Conservation (phyloP, 2,329 filamentous ascomycete species). For the Paecilomyces sp. region DNA sequence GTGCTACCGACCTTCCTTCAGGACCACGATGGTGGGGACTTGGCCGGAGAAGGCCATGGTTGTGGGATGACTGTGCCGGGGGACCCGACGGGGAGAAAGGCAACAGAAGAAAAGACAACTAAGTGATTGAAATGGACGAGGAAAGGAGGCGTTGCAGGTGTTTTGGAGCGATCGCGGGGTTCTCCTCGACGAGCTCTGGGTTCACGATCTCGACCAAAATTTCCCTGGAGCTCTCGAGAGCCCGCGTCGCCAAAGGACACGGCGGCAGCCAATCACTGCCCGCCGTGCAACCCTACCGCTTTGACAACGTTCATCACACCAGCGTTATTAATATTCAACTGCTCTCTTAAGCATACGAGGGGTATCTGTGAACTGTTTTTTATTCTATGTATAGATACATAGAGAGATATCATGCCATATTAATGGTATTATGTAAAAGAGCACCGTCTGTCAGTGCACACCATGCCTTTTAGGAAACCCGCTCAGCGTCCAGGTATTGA, state of each 20-base stretch:
- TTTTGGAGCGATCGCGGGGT: constrained; percentile 13
- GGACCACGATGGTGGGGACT: constrained; percentile 94
- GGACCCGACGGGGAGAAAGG: constrained; percentile 6
- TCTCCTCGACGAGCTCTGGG: constrained; percentile 16
- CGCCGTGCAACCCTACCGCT: constrained; percentile 10
- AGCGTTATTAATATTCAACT: too few species aligned
- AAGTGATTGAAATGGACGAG: constrained; percentile 2
- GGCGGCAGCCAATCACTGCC: constrained; percentile 27
- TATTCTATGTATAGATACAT: neutral
- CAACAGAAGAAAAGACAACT: constrained; percentile 4
- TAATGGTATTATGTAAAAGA: neutral
- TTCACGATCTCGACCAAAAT: constrained; percentile 34
- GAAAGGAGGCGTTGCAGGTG: constrained; percentile 17
- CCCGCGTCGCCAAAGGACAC: constrained; percentile 18
- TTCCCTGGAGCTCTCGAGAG: constrained; percentile 31
- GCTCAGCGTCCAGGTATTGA: neutral
- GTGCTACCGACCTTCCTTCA: constrained; percentile 77
- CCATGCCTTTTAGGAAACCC: neutral
- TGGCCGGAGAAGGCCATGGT: constrained; percentile 94
- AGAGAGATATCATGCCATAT: neutral
- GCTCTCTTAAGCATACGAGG: neutral
- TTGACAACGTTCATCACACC: constrained; percentile 1
- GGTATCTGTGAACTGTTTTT: neutral
- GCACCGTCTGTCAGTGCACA: neutral
- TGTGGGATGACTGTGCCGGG: constrained; percentile 13